Evolutionary conservation across 495 filamentous ascomycete species (phyloP).

Genomic region (Cladorrhinum samala): DNA sequence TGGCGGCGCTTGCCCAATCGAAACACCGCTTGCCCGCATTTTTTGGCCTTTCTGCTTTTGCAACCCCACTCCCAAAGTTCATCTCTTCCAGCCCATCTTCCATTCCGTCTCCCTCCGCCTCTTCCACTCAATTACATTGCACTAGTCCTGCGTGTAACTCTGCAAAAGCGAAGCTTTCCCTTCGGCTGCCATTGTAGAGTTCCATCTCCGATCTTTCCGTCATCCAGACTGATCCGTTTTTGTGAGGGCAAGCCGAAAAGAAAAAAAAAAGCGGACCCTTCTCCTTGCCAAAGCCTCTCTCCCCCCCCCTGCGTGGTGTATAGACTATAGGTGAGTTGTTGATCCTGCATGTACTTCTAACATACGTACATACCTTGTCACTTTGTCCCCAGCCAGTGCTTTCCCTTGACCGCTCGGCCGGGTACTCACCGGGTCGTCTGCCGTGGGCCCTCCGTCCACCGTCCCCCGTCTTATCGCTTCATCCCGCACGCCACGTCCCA

Average conservation of each 20-base stretch:
- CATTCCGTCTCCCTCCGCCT: not conserved
- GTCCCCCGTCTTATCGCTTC: not conserved
- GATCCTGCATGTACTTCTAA: not conserved
- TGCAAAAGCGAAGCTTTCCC: too few relatives aligned
- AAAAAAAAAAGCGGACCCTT: not conserved
- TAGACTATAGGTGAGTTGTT: not conserved
- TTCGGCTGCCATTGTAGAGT: not conserved
- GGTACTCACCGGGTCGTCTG: not conserved
- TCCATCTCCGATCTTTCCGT: not conserved
- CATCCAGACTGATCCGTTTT: too few relatives aligned
- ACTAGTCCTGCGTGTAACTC: too few relatives aligned
- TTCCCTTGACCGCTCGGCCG: slow-evolving; percentile 4
- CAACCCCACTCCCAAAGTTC: slow-evolving; percentile 1
- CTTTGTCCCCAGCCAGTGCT: not conserved
- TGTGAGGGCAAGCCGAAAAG: too few relatives aligned
- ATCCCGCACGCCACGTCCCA: slow-evolving; percentile 5
- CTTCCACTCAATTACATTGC: not conserved
- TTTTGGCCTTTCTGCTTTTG: not conserved
- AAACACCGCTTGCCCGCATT: not conserved
- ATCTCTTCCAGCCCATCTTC: not conserved
- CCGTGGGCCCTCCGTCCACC: not conserved
- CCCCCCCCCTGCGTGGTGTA: not conserved
- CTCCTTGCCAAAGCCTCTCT: not conserved
- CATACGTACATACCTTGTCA: not conserved
- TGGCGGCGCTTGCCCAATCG: slow-evolving; percentile 1